Evolutionary conservation across 768 basidiomycete genomes (phyloP).

Genomic region (Lyophyllum atratum): DNA sequence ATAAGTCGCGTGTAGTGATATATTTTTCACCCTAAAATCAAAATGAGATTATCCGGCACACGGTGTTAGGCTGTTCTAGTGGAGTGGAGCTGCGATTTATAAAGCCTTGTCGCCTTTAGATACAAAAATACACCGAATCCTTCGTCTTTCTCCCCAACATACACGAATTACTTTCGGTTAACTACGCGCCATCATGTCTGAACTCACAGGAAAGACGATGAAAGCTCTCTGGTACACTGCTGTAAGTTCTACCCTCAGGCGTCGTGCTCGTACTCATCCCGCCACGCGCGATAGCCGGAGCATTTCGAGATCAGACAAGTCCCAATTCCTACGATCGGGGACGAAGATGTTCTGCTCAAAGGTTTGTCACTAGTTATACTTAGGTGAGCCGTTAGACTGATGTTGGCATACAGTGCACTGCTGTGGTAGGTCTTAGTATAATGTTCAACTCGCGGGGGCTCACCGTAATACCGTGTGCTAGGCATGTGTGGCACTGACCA

Average conservation of each 20-base stretch:
- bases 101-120: background rate
- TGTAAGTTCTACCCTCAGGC: constrained; percentile 33
- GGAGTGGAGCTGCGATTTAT: constrained; percentile 7
- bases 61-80: background rate
- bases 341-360: constrained; percentile 77
- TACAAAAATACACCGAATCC: too few relatives aligned
- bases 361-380: constrained; percentile 29
- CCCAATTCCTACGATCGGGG: constrained; percentile 63
- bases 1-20: background rate
- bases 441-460: background rate
- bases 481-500: constrained; percentile 65
- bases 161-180: background rate
- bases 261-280: constrained; percentile 13
- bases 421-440: constrained; percentile 35
- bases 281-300: constrained; percentile 46
- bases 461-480: background rate
- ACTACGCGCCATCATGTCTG: constrained; percentile 37
- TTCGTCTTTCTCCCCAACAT: too few relatives aligned
- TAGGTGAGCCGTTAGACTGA: constrained; percentile 10
- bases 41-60: background rate
- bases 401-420: constrained; percentile 33
- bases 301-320: constrained; percentile 70
- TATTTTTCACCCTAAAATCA: background rate
- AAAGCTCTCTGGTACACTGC: constrained; percentile 65
- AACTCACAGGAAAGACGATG: constrained; percentile 49